Evolutionary conservation across 106 monocot genomes (phyloP).

Genomic region (Hemerocallis citrina): DNA sequence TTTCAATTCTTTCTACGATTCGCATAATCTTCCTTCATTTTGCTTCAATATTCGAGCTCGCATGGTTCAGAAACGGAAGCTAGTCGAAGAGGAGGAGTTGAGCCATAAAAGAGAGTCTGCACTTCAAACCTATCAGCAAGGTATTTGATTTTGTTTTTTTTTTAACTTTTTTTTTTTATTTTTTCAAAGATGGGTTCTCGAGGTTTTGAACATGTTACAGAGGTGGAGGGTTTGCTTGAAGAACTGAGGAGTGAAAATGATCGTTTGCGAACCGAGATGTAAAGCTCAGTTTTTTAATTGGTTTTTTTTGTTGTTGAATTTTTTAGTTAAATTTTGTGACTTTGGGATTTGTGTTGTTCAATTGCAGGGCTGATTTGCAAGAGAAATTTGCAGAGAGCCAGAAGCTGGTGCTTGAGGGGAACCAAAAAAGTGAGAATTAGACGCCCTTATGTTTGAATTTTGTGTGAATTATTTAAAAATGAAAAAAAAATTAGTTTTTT

Average conservation of each 20-base stretch:
- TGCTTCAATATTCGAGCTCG: not conserved
- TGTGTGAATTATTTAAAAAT: too few species aligned
- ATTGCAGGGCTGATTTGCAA: conserved; percentile 30
- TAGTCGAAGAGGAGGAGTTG: conserved; percentile 16
- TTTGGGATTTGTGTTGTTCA: not conserved
- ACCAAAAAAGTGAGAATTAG: conserved; percentile 24
- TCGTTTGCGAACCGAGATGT: conserved; percentile 22
- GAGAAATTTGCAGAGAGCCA: conserved; percentile 16
- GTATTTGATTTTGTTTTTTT: conserved; percentile 8
- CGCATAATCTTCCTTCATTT: not conserved
- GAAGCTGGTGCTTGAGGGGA: conserved; percentile 30
- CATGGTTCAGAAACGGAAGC: conserved; percentile 30
- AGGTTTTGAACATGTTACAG: conserved; percentile 10
- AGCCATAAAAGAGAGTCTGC: conserved; percentile 9
- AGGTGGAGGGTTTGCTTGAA: conserved; percentile 23
- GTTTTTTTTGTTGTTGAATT: not conserved
- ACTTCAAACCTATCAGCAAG: conserved; percentile 10
- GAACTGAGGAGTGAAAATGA: conserved; percentile 32
- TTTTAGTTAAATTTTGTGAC: not conserved
- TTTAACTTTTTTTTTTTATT: not conserved
- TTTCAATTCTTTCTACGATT: not conserved
- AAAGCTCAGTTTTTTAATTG: not conserved
- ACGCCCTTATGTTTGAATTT: not conserved
- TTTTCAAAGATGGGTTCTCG: not conserved
- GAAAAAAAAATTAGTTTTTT: too few species aligned